Base-by-base conservation (phyloP, 306 rosid species). In the Dalbergia oliveri region DNA sequence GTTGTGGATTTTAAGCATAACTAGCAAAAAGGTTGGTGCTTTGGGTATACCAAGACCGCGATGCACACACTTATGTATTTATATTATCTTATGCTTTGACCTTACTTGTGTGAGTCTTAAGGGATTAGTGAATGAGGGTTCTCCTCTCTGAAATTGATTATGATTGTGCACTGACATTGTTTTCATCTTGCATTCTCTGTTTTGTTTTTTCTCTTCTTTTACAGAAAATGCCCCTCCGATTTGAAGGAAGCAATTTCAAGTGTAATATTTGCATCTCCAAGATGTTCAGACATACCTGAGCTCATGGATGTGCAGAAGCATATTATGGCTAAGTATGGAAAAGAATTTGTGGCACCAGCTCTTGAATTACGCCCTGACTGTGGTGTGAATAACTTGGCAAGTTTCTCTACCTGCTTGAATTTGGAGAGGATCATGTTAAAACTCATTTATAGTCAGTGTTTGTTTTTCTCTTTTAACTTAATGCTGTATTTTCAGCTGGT, bases 231-330 rank as follows among this genome's bases (percentile, higher is more conserved):
- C 80, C 99, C 98, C 51, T 76, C 90, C 8, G 99, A 95, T 77
- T 84, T 95, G 86, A 93, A 95, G 92, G 99, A 95, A 92, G 97
- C 98, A 76, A 79, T 95, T 78, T 6, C 99, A 26, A 90, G 98
- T 84, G 88, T 93, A 58, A 76, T 95, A 80, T 95, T 91, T 89
- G 99, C 99, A 57, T 77, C 94, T 41, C 97, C 97, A 39, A 89
- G 98, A 89, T 95, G 97, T 83, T 87, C 92, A 5, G 98, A 95
- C 80, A 21, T 95, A 81, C 97, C 97, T 0, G 98, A 95, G 89
- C 96, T 96, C 58, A 39, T 74, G 62, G 99, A 96, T 63, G 83
- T 93, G 61, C 88, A 86, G 81, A 96, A 96, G 81, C 97, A 90
- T 56, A 82, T 96, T 2, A 68, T 90, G 4, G 78, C 94, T 33